Conservation (phyloP, 2,329 filamentous ascomycete species). For the Arachnomyces sp. region DNA sequence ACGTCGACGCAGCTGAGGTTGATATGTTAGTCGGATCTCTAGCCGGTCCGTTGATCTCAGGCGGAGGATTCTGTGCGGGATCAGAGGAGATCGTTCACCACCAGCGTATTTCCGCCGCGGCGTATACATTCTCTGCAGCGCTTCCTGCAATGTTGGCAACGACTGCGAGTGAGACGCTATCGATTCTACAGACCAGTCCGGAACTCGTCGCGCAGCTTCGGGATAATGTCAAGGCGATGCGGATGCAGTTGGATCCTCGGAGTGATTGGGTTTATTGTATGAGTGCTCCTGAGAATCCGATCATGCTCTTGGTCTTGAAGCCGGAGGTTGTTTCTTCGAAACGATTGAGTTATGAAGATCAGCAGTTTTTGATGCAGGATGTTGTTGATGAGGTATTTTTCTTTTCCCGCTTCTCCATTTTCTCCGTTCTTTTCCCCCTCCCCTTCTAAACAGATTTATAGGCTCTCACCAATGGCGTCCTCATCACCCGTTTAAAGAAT, state of each 20-base stretch:
- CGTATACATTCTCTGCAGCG: slow-evolving; percentile 94
- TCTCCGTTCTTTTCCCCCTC: background rate
- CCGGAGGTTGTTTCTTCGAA: slow-evolving; percentile 68
- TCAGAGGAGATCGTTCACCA: slow-evolving; percentile 89
- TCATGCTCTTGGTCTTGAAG: slow-evolving; percentile 78
- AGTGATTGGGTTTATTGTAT: slow-evolving; percentile 88
- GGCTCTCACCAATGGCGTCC: slow-evolving; percentile 77
- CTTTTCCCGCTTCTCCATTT: background rate
- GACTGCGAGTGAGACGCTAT: slow-evolving; percentile 87
- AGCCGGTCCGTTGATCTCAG: slow-evolving; percentile 80
- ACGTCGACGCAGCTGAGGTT: slow-evolving; percentile 84
- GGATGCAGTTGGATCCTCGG: slow-evolving; percentile 77
- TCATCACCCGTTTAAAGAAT: slow-evolving; percentile 80
- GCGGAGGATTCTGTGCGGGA: slow-evolving; percentile 92
- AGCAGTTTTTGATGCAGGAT: slow-evolving; percentile 79
- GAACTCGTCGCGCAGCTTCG: slow-evolving; percentile 71
- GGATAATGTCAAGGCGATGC: slow-evolving; percentile 81
- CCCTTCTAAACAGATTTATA: slow-evolving; percentile 28
- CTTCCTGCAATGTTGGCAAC: slow-evolving; percentile 89
- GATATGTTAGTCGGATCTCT: slow-evolving; percentile 97
- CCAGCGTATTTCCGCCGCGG: slow-evolving; percentile 83
- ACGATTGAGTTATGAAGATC: slow-evolving; percentile 63
- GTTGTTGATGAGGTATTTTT: slow-evolving; percentile 84
- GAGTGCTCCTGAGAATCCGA: slow-evolving; percentile 75
- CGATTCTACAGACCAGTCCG: slow-evolving; percentile 76